Evolutionary conservation across 345 rosid species (phyloP), one percentile per base, ranked within the genome.

Genomic region (Dovyalis caffra): DNA sequence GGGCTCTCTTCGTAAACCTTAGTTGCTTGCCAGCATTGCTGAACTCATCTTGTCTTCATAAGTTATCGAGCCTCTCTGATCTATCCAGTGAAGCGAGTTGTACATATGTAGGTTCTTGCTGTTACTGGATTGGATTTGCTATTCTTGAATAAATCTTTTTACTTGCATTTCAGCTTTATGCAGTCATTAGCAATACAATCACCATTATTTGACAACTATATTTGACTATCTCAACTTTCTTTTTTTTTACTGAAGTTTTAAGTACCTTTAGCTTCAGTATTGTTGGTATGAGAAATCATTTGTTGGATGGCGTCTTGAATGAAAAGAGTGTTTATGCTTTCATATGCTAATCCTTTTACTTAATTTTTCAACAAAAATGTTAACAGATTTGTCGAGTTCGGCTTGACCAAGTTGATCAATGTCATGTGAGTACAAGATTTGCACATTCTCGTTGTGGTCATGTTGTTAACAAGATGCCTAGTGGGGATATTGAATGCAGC

Each of bases 21-120:
- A 90, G 99, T 83, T 85, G 86, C 79, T 80, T 95, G 80, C 92
- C 98, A 23, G 97, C 98, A 64, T 81, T 95, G 83, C 72, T 95
- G 37, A 88, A 89, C 81, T 95, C 99, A 15, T 83, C 96, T 37
- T 90, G 98, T 74, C 92, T 93, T 80, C 95, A 87, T 67, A 84
- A 73, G 77, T 70, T 79, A 69, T 90, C 92, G 1, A 18, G 81
- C 74, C 87, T 91, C 70, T 80, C 96, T 71, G 87, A 91, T 58
- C 85, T 95, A 18, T 82, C 85, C 33, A 60, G 53, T 71, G 71
- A 78, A 69, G 78, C 78, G 62, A 82, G 83, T n/a, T 80, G 73
- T 45, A 84, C 89, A 74, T 75, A 83, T 51, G 92, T 90, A 86
- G 80, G 34, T 29, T 73, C 70, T 37, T 70, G 21, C 18, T 14